phyloP scores from a whole-genome alignment of 2,329 filamentous ascomycete genomes.

The Hypoxylon sp. region DNA sequence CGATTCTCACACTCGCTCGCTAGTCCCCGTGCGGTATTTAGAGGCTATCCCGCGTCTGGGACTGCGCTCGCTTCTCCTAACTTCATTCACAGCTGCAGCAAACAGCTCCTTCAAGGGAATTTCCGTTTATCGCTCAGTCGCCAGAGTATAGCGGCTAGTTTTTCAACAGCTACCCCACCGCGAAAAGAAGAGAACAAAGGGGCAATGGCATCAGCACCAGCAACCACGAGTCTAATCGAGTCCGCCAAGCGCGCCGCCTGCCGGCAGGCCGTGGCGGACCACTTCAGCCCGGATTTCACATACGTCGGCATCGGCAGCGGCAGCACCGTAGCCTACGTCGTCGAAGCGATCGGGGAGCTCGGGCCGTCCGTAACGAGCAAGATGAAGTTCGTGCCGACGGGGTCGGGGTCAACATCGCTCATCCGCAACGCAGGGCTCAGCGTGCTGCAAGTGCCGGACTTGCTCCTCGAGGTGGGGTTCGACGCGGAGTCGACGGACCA shows the following conservation, averaged over 20 bases:
- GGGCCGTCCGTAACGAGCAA: slow-evolving; percentile 66
- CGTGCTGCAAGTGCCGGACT: slow-evolving; percentile 82
- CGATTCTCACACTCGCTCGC: slow-evolving; percentile 15
- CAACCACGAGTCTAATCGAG: slow-evolving; percentile 67
- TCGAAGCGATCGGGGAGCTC: slow-evolving; percentile 81
- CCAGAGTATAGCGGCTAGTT: background rate
- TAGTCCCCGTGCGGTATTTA: slow-evolving; percentile 43
- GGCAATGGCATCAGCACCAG: slow-evolving; percentile 34
- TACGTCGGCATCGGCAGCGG: slow-evolving; percentile 90
- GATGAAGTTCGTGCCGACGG: slow-evolving; percentile 93
- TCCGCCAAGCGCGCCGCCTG: slow-evolving; percentile 82
- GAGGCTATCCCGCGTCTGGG: slow-evolving; percentile 27
- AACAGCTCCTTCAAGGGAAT: slow-evolving; percentile 7
- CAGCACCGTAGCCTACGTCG: slow-evolving; percentile 87
- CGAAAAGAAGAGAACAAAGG: background rate
- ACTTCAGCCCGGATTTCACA: slow-evolving; percentile 84
- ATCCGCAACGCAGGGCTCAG: slow-evolving; percentile 84
- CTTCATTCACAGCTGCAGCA: background rate
- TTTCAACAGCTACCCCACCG: slow-evolving; percentile 19
- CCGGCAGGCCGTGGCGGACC: slow-evolving; percentile 74
- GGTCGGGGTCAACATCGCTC: slow-evolving; percentile 89
- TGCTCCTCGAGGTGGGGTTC: slow-evolving; percentile 69
- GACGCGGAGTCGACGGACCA: slow-evolving; percentile 60
- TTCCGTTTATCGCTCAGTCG: slow-evolving; percentile 18
- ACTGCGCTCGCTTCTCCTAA: background rate